A percentile compares a stretch with the other conserved stretches of the same genome.
These are phyloP conservation scores for Hordeum marinum DNA, from an alignment of 176 grass and related monocot species.

Conservation along the genomic window DNA sequence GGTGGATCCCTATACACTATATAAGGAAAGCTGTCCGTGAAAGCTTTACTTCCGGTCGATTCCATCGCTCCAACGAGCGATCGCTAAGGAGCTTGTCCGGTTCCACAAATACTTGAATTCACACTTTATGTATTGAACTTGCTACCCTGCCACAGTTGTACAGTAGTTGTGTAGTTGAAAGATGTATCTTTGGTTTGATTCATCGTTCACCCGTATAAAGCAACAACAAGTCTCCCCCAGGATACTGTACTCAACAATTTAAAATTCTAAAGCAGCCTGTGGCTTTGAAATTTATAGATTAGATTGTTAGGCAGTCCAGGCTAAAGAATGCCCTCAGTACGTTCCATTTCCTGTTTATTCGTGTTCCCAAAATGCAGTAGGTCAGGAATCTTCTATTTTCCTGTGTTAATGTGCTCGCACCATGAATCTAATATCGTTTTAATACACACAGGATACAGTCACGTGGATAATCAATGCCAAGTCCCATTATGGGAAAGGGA, in stretches of 20 bases:
- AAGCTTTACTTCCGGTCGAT: too few relatives aligned
- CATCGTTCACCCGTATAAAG: background rate
- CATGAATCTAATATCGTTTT: slow-evolving; percentile 10
- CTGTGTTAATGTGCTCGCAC: background rate
- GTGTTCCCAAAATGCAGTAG: background rate
- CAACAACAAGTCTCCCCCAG: background rate
- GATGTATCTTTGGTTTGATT: background rate
- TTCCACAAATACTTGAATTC: background rate
- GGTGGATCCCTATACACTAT: too few relatives aligned
- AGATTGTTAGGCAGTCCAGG: background rate
- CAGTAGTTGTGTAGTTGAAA: background rate
- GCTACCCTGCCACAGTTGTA: background rate
- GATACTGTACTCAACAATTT: background rate
- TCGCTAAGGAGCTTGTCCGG: too few relatives aligned
- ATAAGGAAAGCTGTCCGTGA: too few relatives aligned
- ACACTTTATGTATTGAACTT: background rate
- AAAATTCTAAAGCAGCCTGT: background rate
- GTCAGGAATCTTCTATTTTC: background rate
- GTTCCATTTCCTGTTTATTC: background rate
- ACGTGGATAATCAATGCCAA: background rate
- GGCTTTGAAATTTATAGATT: background rate
- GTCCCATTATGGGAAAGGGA: slow-evolving; percentile 61
- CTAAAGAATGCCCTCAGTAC: background rate
- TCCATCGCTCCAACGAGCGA: too few relatives aligned
- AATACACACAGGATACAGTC: slow-evolving; percentile 7